Conservation (phyloP, 2,329 filamentous ascomycete species). For the Plectosphaerella sp. region DNA sequence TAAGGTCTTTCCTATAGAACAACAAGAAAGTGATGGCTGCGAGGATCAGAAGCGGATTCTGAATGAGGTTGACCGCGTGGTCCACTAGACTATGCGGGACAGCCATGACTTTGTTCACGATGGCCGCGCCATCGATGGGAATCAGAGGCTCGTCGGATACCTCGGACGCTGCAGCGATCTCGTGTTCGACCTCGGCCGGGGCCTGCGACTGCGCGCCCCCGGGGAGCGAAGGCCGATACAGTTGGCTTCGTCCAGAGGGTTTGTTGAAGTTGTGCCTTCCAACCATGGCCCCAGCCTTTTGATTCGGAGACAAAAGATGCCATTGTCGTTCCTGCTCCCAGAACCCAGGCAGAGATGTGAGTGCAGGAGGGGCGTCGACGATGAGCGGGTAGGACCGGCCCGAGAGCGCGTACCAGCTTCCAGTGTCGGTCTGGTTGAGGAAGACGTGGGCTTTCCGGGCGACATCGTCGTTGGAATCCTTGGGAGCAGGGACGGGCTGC, state of each 20-base stretch:
- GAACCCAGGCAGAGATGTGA: constrained; percentile 40
- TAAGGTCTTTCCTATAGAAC: constrained; percentile 40
- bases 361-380: constrained; percentile 56
- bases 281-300: constrained; percentile 58
- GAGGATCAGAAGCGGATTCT: constrained; percentile 48
- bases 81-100: constrained; percentile 46
- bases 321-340: constrained; percentile 36
- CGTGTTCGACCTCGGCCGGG: constrained; percentile 25
- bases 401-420: constrained; percentile 92
- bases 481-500: constrained; percentile 67
- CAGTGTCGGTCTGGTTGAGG: constrained; percentile 79
- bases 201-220: constrained; percentile 23
- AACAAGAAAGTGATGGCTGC: constrained; percentile 37
- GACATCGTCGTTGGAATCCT: constrained; percentile 43
- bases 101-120: constrained; percentile 46
- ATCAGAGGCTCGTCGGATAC: constrained; percentile 14
- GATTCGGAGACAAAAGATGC: constrained; percentile 34
- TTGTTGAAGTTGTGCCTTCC: constrained; percentile 65
- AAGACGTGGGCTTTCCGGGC: constrained; percentile 66
- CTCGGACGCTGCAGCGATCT: constrained; percentile 23
- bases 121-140: constrained; percentile 29
- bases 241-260: constrained; percentile 18
- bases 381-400: constrained; percentile 82
- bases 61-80: constrained; percentile 50
- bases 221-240: constrained; percentile 32